Evolutionary conservation across 768 basidiomycete genomes (phyloP), one percentile per base, ranked within the genome.

Genomic region (Ramaria rubella): DNA sequence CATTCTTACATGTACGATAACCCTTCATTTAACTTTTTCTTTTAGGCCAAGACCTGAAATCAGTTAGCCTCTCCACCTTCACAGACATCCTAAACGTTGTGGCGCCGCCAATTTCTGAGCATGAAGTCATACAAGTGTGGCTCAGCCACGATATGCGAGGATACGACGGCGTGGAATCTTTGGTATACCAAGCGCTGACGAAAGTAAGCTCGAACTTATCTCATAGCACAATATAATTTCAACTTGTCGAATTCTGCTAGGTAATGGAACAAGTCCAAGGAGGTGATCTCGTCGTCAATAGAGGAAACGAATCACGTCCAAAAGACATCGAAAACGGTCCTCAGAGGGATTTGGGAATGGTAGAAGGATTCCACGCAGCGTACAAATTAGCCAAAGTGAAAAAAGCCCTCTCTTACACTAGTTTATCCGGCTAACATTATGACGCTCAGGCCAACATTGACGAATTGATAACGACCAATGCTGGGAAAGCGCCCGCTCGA

Each of bases 51-150:
- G 94, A 96, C 66, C 86, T 98, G 65, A 90, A 85, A 66, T 81
- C 86, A 50, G 87, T 89, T 26, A 91, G 93, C 27, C 72, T 94
- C 34, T 92, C 90, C 9, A 93, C 94, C 2, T 73, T 98, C 26
- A 90, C 83, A 2, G 94, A 95, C 57, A 85, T 99, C 55, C 75
- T 99, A 50, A 95, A 97, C 67, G 95, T 87, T 27, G 95, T 99
- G 58, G 96, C 96, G 0, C 96, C 96, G 40, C 96, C 96, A 12
- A 98, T 98, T 64, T 90, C 94, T 24, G 94, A 95, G 69, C 95
- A 98, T 67, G 96, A 99, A 71, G 92, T 97, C 15, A 94, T 99
- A 61, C 85, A 96, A 68, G 85, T 99, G 7, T 92, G 90, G 87
- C 73, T 99, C 36, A 88, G 87, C 65, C 94, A 98, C 72, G 94